A percentile compares a stretch with the other conserved stretches of the same genome.
These are phyloP conservation scores for Backusella luteola DNA, from an alignment of 192 early-diverging fungal genomes.

Conservation along the genomic window DNA sequence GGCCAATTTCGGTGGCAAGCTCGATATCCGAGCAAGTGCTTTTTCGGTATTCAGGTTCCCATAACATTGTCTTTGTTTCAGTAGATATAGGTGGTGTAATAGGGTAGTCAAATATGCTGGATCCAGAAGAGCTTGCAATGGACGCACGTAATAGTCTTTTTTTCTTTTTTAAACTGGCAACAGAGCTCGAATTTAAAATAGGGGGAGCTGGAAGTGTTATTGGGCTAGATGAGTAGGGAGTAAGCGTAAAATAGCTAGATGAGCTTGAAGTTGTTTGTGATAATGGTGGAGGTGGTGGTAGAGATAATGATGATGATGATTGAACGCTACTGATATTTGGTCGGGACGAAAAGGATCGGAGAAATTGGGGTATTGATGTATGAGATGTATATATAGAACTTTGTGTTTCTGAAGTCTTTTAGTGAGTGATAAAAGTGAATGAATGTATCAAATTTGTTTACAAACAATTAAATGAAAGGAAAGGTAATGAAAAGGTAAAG, in stretches of 20 bases:
- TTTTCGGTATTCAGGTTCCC: slow-evolving; percentile 13
- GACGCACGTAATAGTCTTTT: background rate
- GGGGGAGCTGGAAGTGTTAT: slow-evolving; percentile 9
- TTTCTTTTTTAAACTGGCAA: slow-evolving; percentile 12
- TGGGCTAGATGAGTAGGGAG: slow-evolving; percentile 1
- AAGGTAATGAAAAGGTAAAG: background rate
- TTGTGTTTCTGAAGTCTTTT: background rate
- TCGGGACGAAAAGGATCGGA: background rate
- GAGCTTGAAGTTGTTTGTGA: slow-evolving; percentile 5
- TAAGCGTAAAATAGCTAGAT: background rate
- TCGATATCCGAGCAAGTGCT: slow-evolving; percentile 31
- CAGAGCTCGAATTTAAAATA: slow-evolving; percentile 7
- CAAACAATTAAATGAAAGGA: slow-evolving; percentile 3
- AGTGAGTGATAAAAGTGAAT: background rate
- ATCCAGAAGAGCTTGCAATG: slow-evolving; percentile 1
- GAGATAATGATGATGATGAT: background rate
- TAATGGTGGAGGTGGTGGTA: background rate
- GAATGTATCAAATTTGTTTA: background rate
- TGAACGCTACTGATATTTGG: background rate
- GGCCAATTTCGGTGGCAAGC: slow-evolving; percentile 37
- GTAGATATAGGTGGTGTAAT: background rate
- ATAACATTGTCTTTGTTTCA: slow-evolving; percentile 12
- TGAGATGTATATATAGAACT: background rate
- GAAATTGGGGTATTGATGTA: background rate
- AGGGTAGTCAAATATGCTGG: background rate